Evolutionary conservation across 2,329 filamentous ascomycete genomes (phyloP).

Genomic region (Phaeophleospora eucalypticola): DNA sequence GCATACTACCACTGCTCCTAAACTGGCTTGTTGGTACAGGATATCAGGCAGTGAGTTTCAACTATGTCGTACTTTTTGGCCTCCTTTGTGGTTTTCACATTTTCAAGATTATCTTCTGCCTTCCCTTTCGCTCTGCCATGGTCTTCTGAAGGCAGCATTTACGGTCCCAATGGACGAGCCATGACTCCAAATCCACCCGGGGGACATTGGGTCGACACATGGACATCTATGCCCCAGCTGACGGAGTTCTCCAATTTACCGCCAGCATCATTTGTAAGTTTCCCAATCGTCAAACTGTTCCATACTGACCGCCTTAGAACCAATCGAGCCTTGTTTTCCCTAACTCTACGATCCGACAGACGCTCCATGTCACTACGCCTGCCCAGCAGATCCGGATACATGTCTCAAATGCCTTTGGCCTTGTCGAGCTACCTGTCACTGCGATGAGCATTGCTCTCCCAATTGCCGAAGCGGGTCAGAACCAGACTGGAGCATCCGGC

Average conservation of each 20-base stretch:
- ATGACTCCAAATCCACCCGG: slow-evolving; percentile 10
- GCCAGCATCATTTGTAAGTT: slow-evolving; percentile 32
- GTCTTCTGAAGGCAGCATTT: slow-evolving; percentile 1
- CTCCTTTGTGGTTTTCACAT: too few species aligned
- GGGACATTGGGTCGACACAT: slow-evolving; percentile 58
- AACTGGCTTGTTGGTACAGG: too few species aligned
- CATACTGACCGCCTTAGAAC: slow-evolving; percentile 48
- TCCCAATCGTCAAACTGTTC: neutral
- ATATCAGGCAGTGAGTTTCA: too few species aligned
- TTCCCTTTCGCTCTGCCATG: slow-evolving; percentile 1
- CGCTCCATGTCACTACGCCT: slow-evolving; percentile 57
- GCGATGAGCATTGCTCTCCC: slow-evolving; percentile 57
- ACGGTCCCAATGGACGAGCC: neutral
- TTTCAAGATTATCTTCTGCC: neutral
- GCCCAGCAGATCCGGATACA: slow-evolving; percentile 54
- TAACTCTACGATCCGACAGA: slow-evolving; percentile 64
- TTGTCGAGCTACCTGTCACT: slow-evolving; percentile 57
- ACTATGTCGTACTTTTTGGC: too few species aligned
- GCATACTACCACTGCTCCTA: too few species aligned
- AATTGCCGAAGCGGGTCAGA: slow-evolving; percentile 36
- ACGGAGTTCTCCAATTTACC: slow-evolving; percentile 61
- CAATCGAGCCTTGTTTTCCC: slow-evolving; percentile 51
- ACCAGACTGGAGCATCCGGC: slow-evolving; percentile 50
- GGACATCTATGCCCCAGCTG: slow-evolving; percentile 63
- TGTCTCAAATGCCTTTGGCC: slow-evolving; percentile 63